Evolutionary conservation across 164 flowering plant genomes (phyloP), one percentile per base, ranked within the genome.

Genomic region (Piper betle): DNA sequence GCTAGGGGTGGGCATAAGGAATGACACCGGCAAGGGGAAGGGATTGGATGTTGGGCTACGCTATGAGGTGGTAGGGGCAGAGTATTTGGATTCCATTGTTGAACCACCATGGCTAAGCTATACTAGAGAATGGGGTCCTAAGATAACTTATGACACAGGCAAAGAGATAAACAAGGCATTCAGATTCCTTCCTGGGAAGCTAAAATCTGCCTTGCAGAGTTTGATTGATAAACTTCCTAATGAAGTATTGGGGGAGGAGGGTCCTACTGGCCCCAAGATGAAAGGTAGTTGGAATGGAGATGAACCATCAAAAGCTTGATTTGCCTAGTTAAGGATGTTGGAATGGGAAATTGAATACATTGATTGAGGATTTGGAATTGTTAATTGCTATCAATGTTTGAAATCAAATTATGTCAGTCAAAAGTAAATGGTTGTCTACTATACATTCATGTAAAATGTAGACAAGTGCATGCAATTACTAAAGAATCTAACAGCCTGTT

Each of bases 181-280:
- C 55, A 72, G 48, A 39, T 42, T 75, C 2, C 76, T 75, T 59
- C 73, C 74, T 4, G 68, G 72, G 12, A 70, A 62, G 65, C 70
- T 72, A 6, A 74, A 66, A 53, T 17, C 59, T 15, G 64, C 59
- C 40, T 50, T 77, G 61, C 53, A 70, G 66, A 37, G 46, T 6
- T 0, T 71, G 42, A 65, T 77, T 33, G 58, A 66, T 3, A 19
- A 62, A 13, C 63, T 78, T 16, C 81, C 81, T 12, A 56, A 43
- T 42, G 81, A 77, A 61, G 60, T 78, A 6, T 9, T 72, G 5
- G 76, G 78, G 48, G 81, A 75, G 52, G 74, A 70, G 52, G 78
- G 81, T 12, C 81, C 81, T 33, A 73, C 72, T 58, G 81, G 81
- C 20, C 78, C 81, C 18, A 75, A 70, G 59, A 60, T 68, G 71